Base-by-base conservation (phyloP, 192 early-diverging fungal genomes). In the Haplosporangium gracile region DNA sequence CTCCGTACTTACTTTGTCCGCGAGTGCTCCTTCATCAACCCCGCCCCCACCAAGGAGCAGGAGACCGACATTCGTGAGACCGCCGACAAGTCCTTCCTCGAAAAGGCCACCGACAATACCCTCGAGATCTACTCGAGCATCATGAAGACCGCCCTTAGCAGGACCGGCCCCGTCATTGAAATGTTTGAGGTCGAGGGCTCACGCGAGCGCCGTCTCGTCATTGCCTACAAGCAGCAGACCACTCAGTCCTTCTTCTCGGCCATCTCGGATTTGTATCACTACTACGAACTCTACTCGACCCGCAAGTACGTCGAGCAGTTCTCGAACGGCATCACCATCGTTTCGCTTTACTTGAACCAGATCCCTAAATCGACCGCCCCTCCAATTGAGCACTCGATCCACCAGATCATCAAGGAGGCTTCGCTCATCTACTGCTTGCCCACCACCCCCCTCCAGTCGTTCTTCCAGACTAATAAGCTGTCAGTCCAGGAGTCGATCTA, bases 301-400 rank as follows among this genome's bases (percentile, higher is more conserved):
- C 93, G 98, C 82, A 99, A 99, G 93, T 98, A 99, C 91, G 97
- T 98, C 81, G 98, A 99, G 91, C 97, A 99, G 91, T 99, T 99
- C 87, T 98, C 98, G 49, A 98, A 98, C 88, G 98, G 98, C 87
- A 95, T 99, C 53, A 99, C 98, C 49, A 94, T 99, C 79, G 93
- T 97, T 87, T 94, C 93, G 82, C 90, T 99, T 68, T 99, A 99
- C 91, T 91, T 99, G 68, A 94, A 96, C 82, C 95, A 95, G 72
- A 79, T 95, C 39, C 95, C 94, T 65, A 94, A 92, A 76, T 94
- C 95, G 75, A 95, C 94, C 83, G 89, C 92, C 49, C 91, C 94
- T 9, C 95, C 97, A 73, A 95, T 99, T 85, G 97, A 97, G 81
- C 94, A 94, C 82, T 91, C 94, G 63, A 96, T 99, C 79, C 90